Evolutionary conservation across 768 basidiomycete species (phyloP).

Genomic region (Trametes meyenii): DNA sequence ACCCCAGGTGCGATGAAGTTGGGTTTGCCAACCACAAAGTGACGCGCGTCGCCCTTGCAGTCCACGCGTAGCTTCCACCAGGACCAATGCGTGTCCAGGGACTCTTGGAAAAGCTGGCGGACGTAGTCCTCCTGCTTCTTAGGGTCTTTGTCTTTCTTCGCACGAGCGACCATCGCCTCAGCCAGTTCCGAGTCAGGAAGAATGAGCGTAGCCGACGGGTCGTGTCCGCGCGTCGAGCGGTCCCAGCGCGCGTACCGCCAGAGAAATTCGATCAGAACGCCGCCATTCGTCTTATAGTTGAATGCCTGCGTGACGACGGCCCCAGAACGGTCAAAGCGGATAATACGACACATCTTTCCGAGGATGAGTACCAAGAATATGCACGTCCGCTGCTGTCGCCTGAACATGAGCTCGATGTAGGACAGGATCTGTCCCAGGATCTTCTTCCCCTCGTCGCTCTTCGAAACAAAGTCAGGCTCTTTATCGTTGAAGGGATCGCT

Average conservation of each 20-base stretch:
- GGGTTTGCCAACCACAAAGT: slow-evolving; percentile 10
- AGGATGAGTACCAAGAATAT: slow-evolving; percentile 7
- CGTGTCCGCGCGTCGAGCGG: background rate
- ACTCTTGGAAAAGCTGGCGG: background rate
- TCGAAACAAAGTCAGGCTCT: background rate
- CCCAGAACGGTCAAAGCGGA: slow-evolving; percentile 11
- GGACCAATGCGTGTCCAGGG: background rate
- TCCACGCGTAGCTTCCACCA: slow-evolving; percentile 1
- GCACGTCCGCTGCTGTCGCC: slow-evolving; percentile 3
- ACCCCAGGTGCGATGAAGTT: background rate
- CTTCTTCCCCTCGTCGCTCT: background rate
- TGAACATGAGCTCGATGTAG: slow-evolving; percentile 1
- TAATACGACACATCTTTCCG: background rate
- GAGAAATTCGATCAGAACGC: slow-evolving; percentile 2
- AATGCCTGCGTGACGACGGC: slow-evolving; percentile 3
- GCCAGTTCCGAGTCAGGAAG: background rate
- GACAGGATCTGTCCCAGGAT: slow-evolving; percentile 3
- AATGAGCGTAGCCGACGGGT: slow-evolving; percentile 3
- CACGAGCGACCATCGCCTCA: background rate
- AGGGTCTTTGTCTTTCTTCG: background rate
- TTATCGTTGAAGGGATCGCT: slow-evolving; percentile 8
- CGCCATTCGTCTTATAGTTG: background rate
- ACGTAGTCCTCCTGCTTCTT: background rate
- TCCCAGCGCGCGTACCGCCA: slow-evolving; percentile 1
- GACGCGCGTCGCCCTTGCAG: background rate